Conservation (phyloP, 495 filamentous ascomycete species). For the Trichoderma virens region DNA sequence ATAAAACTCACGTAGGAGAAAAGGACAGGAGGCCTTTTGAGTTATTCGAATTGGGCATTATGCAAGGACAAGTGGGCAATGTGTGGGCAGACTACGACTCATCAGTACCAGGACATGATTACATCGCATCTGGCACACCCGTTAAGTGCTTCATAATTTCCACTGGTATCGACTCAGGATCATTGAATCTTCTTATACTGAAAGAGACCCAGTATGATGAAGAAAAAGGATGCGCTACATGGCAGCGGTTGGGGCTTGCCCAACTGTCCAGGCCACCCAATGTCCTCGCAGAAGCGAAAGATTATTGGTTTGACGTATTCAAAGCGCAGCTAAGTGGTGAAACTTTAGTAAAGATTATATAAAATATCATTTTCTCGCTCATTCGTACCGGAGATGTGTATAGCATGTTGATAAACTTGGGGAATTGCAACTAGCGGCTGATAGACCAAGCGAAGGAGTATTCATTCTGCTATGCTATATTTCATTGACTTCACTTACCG, state of each 20-base stretch:
- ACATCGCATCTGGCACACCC: background rate
- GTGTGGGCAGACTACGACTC: constrained; percentile 15
- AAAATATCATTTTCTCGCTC: no score
- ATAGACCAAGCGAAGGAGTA: no score
- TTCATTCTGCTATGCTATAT: no score
- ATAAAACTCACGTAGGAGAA: background rate
- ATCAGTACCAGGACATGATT: background rate
- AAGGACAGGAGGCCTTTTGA: constrained; percentile 8
- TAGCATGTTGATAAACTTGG: background rate
- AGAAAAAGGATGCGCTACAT: background rate
- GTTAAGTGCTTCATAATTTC: background rate
- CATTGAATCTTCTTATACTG: background rate
- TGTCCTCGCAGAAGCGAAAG: background rate
- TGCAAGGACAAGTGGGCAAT: constrained; percentile 13
- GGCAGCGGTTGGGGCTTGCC: background rate
- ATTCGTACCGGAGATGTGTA: background rate
- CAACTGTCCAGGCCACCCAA: background rate
- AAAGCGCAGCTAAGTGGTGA: background rate
- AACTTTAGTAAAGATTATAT: background rate
- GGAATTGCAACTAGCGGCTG: no score
- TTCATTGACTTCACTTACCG: no score
- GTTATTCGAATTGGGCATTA: constrained; percentile 4
- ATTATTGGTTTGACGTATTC: background rate
- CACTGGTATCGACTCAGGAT: background rate
- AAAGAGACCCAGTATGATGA: background rate